Conservation (phyloP, 345 rosid species). For the Melaleuca alternifolia region DNA sequence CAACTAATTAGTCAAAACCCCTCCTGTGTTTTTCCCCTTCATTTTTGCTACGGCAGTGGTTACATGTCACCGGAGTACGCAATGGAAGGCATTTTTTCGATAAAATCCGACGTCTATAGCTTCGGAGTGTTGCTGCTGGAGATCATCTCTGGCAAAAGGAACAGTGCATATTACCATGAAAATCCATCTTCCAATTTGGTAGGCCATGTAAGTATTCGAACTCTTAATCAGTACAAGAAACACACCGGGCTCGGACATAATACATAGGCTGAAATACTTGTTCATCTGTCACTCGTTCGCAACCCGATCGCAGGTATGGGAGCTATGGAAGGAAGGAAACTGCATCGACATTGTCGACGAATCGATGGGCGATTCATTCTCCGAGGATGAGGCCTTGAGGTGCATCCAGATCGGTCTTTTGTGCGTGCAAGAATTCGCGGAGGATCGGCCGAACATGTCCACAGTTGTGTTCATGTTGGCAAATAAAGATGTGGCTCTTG, state of each 20-base stretch:
- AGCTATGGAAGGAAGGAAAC: slow-evolving; percentile 28
- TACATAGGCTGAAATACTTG: not conserved
- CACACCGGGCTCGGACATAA: not conserved
- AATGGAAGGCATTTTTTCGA: slow-evolving; percentile 47
- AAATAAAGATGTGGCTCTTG: slow-evolving; percentile 17
- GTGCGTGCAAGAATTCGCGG: slow-evolving; percentile 52
- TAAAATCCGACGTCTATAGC: slow-evolving; percentile 63
- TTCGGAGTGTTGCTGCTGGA: slow-evolving; percentile 57
- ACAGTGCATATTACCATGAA: slow-evolving; percentile 10
- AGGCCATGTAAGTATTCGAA: slow-evolving; percentile 35
- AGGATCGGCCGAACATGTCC: slow-evolving; percentile 45
- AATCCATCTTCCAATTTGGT: slow-evolving; percentile 19
- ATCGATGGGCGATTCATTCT: slow-evolving; percentile 8
- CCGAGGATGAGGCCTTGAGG: slow-evolving; percentile 15
- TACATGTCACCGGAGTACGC: slow-evolving; percentile 87
- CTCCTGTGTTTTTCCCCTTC: not conserved
- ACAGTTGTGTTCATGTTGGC: slow-evolving; percentile 38
- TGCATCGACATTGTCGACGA: slow-evolving; percentile 23
- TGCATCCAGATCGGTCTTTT: slow-evolving; percentile 55
- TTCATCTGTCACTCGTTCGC: not conserved
- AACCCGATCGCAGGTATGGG: slow-evolving; percentile 38
- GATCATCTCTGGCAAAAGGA: slow-evolving; percentile 42
- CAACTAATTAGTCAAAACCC: not conserved
- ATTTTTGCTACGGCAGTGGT: slow-evolving; percentile 25
- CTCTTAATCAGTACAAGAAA: not conserved